Base-by-base conservation (phyloP, 306 rosid genomes). In the Psophocarpus tetragonolobus region DNA sequence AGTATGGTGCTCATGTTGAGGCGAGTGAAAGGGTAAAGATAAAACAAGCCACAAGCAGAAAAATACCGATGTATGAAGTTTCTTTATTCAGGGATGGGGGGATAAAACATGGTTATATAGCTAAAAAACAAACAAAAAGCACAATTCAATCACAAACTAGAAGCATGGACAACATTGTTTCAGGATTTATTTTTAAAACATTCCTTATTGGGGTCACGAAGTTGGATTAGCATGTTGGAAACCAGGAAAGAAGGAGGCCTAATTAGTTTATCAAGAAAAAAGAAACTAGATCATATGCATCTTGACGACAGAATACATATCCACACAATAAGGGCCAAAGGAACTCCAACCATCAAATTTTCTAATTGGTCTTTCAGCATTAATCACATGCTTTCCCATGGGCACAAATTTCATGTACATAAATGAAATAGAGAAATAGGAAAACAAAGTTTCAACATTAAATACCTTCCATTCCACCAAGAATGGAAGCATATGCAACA, bases 281-380 rank as follows among this genome's bases (percentile, higher is more conserved):
- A 11, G 47, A 17, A 10, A 8, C 30, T 53, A 21, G 23, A 50
- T 21, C 36, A 38, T 26, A 23, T 65, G 27, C 68, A 4, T 7
- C 6, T 8, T 35, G 30, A 27, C 62, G 38, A 48, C 53, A 24
- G 27, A 42, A 21, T 20, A 15, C 44, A 35, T 1, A 3, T 60
- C 79, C 21, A 48, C 11, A 64, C 5, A 12, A 74, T 5, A 21
- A 12, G 21, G n/a, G 10, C 29, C 21, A 76, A 71, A 38, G 7
- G 17, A 51, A 8, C 33, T 77, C 42, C 70, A 57, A 51, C 57
- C 67, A 26, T 51, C 62, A 32, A 32, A 67, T 8, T 30, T 79
- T 74, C 21, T 41, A 32, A 74, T 24, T 57, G 51, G 18, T 50
- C 47, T 60, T 56, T 78, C 48, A 72, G 35, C 17, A 17, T 12